These are phyloP conservation scores for Pseudogymnoascus sp. DNA, from an alignment of 2,329 filamentous ascomycete genomes.

Conservation along the genomic window DNA sequence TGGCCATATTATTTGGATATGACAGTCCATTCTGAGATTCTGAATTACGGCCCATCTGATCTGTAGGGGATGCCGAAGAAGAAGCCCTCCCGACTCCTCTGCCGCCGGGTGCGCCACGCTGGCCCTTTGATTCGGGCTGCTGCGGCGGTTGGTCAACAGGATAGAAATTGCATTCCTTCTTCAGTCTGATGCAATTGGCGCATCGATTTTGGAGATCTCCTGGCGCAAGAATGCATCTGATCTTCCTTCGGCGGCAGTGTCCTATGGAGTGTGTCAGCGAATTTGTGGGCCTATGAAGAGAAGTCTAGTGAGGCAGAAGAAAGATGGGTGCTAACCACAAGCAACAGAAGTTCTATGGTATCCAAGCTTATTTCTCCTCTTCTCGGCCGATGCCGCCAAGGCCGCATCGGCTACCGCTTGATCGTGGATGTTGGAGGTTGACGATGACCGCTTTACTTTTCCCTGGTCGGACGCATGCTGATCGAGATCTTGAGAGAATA, in stretches of 20 bases:
- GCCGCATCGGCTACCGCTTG: slow-evolving; percentile 29
- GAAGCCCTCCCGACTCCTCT: background rate
- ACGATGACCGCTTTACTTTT: slow-evolving; percentile 39
- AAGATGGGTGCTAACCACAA: slow-evolving; percentile 62
- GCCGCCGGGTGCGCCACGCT: slow-evolving; percentile 29
- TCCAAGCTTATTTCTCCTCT: slow-evolving; percentile 81
- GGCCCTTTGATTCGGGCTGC: slow-evolving; percentile 31
- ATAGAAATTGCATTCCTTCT: slow-evolving; percentile 89
- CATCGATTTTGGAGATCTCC: slow-evolving; percentile 70
- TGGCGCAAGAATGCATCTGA: slow-evolving; percentile 72
- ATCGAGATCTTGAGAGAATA: slow-evolving; percentile 1
- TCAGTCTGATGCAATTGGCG: slow-evolving; percentile 85
- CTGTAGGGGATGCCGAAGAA: slow-evolving; percentile 39
- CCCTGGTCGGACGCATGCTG: slow-evolving; percentile 5
- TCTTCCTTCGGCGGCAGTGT: slow-evolving; percentile 88
- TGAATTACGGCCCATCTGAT: slow-evolving; percentile 34
- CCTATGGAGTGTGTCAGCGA: slow-evolving; percentile 41
- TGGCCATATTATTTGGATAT: slow-evolving; percentile 35
- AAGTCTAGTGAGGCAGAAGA: slow-evolving; percentile 11
- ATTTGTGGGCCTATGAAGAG: background rate
- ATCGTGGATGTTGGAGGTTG: slow-evolving; percentile 39
- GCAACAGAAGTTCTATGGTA: slow-evolving; percentile 94
- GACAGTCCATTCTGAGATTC: slow-evolving; percentile 34
- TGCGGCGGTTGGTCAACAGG: slow-evolving; percentile 71
- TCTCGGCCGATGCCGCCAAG: slow-evolving; percentile 41